Conservation (phyloP, 164 flowering plant genomes). For the Piper betle region DNA sequence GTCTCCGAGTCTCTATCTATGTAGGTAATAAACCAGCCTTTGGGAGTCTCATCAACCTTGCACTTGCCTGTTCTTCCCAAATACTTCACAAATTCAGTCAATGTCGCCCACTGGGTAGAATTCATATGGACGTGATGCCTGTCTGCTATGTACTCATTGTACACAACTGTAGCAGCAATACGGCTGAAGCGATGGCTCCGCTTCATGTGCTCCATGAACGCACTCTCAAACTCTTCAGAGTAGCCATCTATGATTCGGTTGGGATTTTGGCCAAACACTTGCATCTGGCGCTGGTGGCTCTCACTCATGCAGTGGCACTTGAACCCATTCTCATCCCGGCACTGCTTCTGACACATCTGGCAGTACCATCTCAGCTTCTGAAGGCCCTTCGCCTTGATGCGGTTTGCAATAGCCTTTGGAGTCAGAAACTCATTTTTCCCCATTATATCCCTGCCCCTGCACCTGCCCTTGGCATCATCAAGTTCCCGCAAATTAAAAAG, state of each 20-base stretch:
- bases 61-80: conserved; percentile 73
- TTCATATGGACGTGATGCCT: conserved; percentile 92
- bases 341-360: conserved; percentile 95
- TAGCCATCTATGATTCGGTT: conserved; percentile 57
- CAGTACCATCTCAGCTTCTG: conserved; percentile 91
- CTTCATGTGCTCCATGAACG: conserved; percentile 73
- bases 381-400: conserved; percentile 83
- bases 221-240: conserved; percentile 64
- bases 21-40: conserved; percentile 92
- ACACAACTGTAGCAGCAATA: conserved; percentile 85
- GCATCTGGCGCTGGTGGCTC: conserved; percentile 89
- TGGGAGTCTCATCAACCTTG: conserved; percentile 85
- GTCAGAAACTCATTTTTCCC: conserved; percentile 91
- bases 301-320: conserved; percentile 97
- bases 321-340: conserved; percentile 91
- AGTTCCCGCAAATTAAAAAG: too few species aligned
- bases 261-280: conserved; percentile 83
- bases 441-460: conserved; percentile 27
- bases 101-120: conserved; percentile 81
- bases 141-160: conserved; percentile 75
- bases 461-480: too few species aligned
- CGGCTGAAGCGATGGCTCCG: conserved; percentile 82
- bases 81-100: conserved; percentile 84
- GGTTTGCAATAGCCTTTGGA: conserved; percentile 81
- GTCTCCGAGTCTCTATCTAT: conserved; percentile 81